phyloP scores from a whole-genome alignment of 2,329 filamentous ascomycete species.

The Thermomyces lanuginosus region DNA sequence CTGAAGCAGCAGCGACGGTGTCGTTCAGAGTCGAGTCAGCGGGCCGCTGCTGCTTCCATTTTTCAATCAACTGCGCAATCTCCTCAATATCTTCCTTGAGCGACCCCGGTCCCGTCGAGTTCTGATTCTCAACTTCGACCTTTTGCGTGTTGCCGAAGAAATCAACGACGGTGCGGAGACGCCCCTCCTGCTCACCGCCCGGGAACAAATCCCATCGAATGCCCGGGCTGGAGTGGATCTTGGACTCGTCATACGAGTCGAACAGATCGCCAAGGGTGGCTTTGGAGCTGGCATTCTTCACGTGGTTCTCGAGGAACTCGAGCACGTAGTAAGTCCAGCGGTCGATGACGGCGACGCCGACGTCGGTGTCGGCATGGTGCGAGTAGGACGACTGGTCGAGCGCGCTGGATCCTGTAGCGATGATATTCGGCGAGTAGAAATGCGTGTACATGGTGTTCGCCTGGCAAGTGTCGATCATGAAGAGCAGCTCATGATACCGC shows the following conservation, averaged over 20 bases:
- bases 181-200: slow-evolving; percentile 60
- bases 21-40: slow-evolving; percentile 12
- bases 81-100: slow-evolving; percentile 56
- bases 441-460: slow-evolving; percentile 99
- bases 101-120: slow-evolving; percentile 34
- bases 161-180: slow-evolving; percentile 73
- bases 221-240: slow-evolving; percentile 86
- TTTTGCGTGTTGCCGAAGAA: slow-evolving; percentile 98
- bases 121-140: slow-evolving; percentile 63
- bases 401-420: slow-evolving; percentile 90
- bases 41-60: slow-evolving; percentile 28
- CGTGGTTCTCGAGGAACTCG: slow-evolving; percentile 84
- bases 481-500: slow-evolving; percentile 92
- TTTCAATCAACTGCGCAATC: slow-evolving; percentile 47
- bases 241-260: slow-evolving; percentile 84
- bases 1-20: slow-evolving; percentile 1
- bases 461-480: slow-evolving; percentile 99
- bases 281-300: slow-evolving; percentile 71
- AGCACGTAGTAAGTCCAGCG: slow-evolving; percentile 98
- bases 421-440: slow-evolving; percentile 94
- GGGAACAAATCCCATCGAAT: slow-evolving; percentile 90
- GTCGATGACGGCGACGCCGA: slow-evolving; percentile 95
- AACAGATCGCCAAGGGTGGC: slow-evolving; percentile 87
- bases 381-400: slow-evolving; percentile 94
- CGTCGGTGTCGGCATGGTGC: slow-evolving; percentile 94